Evolutionary conservation across 129 eudicot species (phyloP).

Genomic region (Cynara cardunculus): DNA sequence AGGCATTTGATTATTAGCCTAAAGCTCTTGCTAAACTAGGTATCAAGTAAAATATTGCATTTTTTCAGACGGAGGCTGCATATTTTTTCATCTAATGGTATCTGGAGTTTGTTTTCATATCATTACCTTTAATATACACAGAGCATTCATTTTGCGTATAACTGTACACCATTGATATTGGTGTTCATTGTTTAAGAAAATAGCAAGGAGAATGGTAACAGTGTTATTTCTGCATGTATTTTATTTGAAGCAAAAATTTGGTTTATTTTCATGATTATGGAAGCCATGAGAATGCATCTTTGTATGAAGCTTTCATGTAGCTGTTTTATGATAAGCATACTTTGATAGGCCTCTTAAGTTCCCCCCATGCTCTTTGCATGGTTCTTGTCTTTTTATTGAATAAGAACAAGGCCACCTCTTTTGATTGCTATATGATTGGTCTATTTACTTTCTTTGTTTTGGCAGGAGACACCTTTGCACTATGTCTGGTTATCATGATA

Average conservation of each 20-base stretch:
- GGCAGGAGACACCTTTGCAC: slow-evolving; percentile 86
- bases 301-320: background rate
- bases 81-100: background rate
- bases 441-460: slow-evolving; percentile 7
- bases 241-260: background rate
- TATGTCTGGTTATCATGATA: slow-evolving; percentile 87
- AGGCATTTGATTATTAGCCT: background rate
- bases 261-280: background rate
- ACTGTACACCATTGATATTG: background rate
- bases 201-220: background rate
- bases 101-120: background rate
- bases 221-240: background rate
- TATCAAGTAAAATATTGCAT: background rate
- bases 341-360: background rate
- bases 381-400: background rate
- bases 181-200: background rate
- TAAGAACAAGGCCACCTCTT: background rate
- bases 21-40: slow-evolving; percentile 4
- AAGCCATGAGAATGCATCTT: background rate
- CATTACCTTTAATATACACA: background rate
- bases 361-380: background rate
- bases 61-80: background rate
- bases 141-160: background rate
- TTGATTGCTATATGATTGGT: background rate
- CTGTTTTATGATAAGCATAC: background rate